Percentiles rank a stretch among this genome's conserved stretches.
phyloP scores from a whole-genome alignment of 805 yeast species.

The Wickerhamiella cacticola region DNA sequence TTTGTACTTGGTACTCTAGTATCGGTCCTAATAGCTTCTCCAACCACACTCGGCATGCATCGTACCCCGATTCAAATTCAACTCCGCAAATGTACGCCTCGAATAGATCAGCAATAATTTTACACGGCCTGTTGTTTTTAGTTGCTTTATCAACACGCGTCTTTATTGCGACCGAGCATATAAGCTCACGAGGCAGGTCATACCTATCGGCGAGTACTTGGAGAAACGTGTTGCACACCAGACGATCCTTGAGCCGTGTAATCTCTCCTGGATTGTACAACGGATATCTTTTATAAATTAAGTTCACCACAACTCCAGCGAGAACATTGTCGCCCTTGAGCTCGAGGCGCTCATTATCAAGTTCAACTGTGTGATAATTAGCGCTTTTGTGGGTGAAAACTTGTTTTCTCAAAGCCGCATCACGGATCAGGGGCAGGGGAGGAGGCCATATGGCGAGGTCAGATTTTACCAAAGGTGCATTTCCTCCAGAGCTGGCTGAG shows the following conservation, averaged over 20 bases:
- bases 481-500: too few species aligned
- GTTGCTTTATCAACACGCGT: slow-evolving; percentile 36
- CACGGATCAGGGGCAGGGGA: slow-evolving; percentile 51
- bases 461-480: too few species aligned
- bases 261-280: slow-evolving; percentile 68
- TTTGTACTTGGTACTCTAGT: neutral
- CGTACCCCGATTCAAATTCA: slow-evolving; percentile 25
- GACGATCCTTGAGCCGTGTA: slow-evolving; percentile 52
- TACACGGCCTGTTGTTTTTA: slow-evolving; percentile 29
- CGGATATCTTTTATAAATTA: slow-evolving; percentile 57
- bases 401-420: slow-evolving; percentile 46
- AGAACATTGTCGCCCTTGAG: slow-evolving; percentile 83
- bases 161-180: neutral
- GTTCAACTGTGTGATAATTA: neutral
- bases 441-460: slow-evolving; percentile 61
- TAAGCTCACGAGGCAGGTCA: slow-evolving; percentile 30
- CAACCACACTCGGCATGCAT: slow-evolving; percentile 27
- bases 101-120: slow-evolving; percentile 75
- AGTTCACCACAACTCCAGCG: slow-evolving; percentile 56
- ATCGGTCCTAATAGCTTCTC: slow-evolving; percentile 26
- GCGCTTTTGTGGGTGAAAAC: slow-evolving; percentile 61
- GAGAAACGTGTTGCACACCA: slow-evolving; percentile 63
- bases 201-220: slow-evolving; percentile 53
- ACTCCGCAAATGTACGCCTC: slow-evolving; percentile 92
- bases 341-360: slow-evolving; percentile 75